Base-by-base conservation (phyloP, 495 filamentous ascomycete species). In the Lasiosphaeriaceae sp. region DNA sequence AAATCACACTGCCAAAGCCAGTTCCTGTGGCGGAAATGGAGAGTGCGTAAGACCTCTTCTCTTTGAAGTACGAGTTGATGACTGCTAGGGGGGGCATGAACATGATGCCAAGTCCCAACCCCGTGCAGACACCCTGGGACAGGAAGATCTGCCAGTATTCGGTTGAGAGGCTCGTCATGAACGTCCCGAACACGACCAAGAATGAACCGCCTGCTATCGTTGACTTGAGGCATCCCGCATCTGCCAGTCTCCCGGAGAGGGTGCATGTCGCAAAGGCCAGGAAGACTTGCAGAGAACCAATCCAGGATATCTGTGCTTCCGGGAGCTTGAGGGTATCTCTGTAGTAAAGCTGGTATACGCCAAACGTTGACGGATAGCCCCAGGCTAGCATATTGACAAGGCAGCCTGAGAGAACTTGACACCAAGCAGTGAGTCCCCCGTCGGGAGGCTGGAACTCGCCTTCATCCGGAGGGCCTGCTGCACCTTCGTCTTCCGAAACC, bases 291-390 rank as follows among this genome's bases (percentile, higher is more conserved):
- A 77, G 43, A 16, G 75, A 77, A 19, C 76, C 76, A 50, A 77
- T 76, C 76, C 75, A 79, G 0, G 74, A 74, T 20, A 79, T 66
- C 29, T 74, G 68, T 2, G 71, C 55, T 8, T 72, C 60, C 14
- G 76, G 71, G 2, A 77, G 66, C 14, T 64, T 53, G 35, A 79
- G 66, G 0, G 71, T 72, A 59, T 76, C 67, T n/a, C 66, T 61
- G 59, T 79, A 79, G 64, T 77, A 68, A 9, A 76, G 70, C 64
- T 79, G 75, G 35, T 71, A 79, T 22, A 79, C 70, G 21, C 75
- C 76, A 49, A 77, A 79, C 2, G 72, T 64, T 7, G 73, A 56
- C 9, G 73, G 69, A 47, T 71, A 72, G 52, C 76, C 76, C 67
- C 75, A 75, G 7, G 71, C 64, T 57, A 77, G 59, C 31, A 70